Base-by-base conservation (phyloP, 257 asterid species). In the Solanum neorickii region DNA sequence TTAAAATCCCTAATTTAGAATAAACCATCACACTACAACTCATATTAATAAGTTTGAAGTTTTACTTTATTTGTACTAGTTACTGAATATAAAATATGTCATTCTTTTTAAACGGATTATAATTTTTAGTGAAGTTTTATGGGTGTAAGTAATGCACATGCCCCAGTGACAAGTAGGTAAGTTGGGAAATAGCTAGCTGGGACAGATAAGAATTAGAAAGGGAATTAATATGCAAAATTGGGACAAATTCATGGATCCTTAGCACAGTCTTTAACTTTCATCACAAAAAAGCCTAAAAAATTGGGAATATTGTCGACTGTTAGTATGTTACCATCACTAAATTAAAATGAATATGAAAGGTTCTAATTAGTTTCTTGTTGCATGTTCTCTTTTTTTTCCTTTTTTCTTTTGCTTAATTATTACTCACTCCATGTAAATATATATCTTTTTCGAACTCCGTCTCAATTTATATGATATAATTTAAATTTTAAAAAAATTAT, bases 181-280 rank as follows among this genome's bases (percentile, higher is more conserved):
- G 91, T 86, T 84, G 91, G 62, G 93, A 78, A 78, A 78, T 78
- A 78, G 84, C 84, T 77, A 77, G 65, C 84, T 78, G 65, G 96
- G 91, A 88, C 91, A 88, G 84, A 86, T 76, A 12, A 82, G 25
- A 27, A 46, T 21, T 59, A 59, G 78, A 69, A 31, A 76, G 60
- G 89, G 84, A 72, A 88, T 87, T 75, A 87, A 86, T 88, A 90
- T 92, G 96, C 94, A 93, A 23, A 84, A 41, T 27, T 68, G 68
- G 87, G 82, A 93, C 94, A 93, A 94, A 94, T 94, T 91, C 92
- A 89, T 46, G 89, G 88, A 85, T 85, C 87, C 91, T 86, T 75
- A 86, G 59, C 9, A 62, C 52, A 70, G 82, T 76, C 16, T 73
- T 82, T 6, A 9, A 86, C 31, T 74, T 69, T 86, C 69, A 83